Base-by-base conservation (phyloP, 345 rosid species). In the Arabis hirsuta region DNA sequence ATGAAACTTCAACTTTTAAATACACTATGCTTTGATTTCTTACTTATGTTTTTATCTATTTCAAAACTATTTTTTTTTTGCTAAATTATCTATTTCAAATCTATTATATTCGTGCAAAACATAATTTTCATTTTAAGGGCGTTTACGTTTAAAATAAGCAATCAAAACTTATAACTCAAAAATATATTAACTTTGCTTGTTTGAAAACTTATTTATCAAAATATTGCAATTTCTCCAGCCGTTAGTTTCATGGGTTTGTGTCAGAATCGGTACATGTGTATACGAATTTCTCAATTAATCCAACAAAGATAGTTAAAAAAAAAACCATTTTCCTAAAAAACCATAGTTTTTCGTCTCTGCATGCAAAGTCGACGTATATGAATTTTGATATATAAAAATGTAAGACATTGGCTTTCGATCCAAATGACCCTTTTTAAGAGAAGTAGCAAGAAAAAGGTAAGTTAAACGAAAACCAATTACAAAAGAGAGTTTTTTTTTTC, bases 381-480 rank as follows among this genome's bases (percentile, higher is more conserved):
- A 6, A 29, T 55, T 9, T 41, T 47, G 27, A 61, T 38, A 27
- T 4, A 54, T 31, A n/a, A 27, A 62, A 36, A 73, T 65, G 62
- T 41, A 61, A 74, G 48, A 67, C 78, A 67, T 66, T 59, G 68
- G 62, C 62, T 67, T 59, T 74, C 67, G 73, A 74, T 59, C 73
- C 67, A 67, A 31, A 50, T 41, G 55, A 66, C 44, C 58, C 20
- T 42, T 41, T 65, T 73, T n/a, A 57, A 47, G 54, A 57, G 45
- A 73, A 41, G 22, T 41, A 10, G 29, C 45, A 65, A 29, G 36
- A 56, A 57, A 73, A 73, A 66, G 55, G 67, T 20, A 38, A 32
- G 36, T 48, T 27, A 56, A 65, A 65, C 72, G 11, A 32, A 63
- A 72, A 72, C 57, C 48, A 19, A 48, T 63, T 24, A 24, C 4